Conservation (phyloP, 768 basidiomycete species). For the Russula foetens region DNA sequence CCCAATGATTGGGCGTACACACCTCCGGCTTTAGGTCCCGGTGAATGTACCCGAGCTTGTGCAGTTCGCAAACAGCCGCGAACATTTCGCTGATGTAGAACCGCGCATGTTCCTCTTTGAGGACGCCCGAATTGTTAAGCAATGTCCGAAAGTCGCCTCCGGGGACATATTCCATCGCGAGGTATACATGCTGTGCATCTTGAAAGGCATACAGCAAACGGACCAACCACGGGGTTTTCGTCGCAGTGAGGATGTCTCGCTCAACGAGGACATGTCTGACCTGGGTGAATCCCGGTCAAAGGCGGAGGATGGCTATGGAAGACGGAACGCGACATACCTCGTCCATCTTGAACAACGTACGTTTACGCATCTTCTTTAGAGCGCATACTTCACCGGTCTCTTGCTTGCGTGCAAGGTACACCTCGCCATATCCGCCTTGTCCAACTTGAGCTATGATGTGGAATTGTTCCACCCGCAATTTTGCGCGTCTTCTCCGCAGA, state of each 20-base stretch:
- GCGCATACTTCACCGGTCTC: constrained; percentile 97
- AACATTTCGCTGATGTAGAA: constrained; percentile 99
- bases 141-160: constrained; percentile 98
- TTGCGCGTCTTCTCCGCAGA: constrained; percentile 86
- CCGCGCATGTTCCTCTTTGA: constrained; percentile 94
- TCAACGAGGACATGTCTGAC: constrained; percentile 97
- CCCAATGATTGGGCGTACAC: constrained; percentile 20
- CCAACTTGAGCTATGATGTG: constrained; percentile 98
- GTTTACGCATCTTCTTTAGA: constrained; percentile 94
- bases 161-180: constrained; percentile 99
- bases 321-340: constrained; percentile 46
- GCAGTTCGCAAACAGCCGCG: constrained; percentile 83
- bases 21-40: constrained; percentile 98
- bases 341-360: constrained; percentile 95
- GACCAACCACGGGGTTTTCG: constrained; percentile 97
- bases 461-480: constrained; percentile 89
- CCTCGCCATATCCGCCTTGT: constrained; percentile 98
- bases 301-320: not conserved
- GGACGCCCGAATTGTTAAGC: constrained; percentile 93
- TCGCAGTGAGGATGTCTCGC: constrained; percentile 94
- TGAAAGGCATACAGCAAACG: constrained; percentile 94
- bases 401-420: constrained; percentile 89
- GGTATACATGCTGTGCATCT: constrained; percentile 82
- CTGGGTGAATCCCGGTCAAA: constrained; percentile 31
- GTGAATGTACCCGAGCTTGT: constrained; percentile 97